Percentiles rank a stretch among this genome's conserved stretches.
phyloP scores from a whole-genome alignment of 371 early-diverging fungal species.

The Circinella umbellata region DNA sequence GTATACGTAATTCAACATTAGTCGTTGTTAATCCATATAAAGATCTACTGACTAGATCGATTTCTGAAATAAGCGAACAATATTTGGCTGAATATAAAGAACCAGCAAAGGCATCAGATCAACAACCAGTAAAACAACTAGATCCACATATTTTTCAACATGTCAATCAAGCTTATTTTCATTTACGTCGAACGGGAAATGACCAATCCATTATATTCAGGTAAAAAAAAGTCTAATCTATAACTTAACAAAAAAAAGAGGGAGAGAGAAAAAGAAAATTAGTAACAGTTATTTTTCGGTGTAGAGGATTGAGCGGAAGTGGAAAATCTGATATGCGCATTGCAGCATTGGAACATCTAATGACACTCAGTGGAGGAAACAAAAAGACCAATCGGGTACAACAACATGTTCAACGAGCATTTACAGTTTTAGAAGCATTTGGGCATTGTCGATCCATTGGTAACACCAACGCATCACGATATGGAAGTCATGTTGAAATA shows the following conservation, averaged over 20 bases:
- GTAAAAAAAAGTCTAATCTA: constrained; percentile 28
- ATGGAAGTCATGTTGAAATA: constrained; percentile 86
- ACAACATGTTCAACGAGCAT: constrained; percentile 71
- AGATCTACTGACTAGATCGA: constrained; percentile 29
- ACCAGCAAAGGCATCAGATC: constrained; percentile 24
- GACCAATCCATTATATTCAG: constrained; percentile 77
- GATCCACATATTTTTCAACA: constrained; percentile 88
- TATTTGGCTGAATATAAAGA: constrained; percentile 75
- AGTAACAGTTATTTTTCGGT: neutral
- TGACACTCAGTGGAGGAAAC: constrained; percentile 65
- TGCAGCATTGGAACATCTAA: constrained; percentile 65
- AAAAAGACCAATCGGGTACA: constrained; percentile 78
- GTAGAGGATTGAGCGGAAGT: constrained; percentile 81
- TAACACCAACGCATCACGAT: constrained; percentile 86
- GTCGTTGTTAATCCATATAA: constrained; percentile 62
- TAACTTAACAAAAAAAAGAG: too few relatives aligned
- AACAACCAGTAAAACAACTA: constrained; percentile 28
- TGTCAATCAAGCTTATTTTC: constrained; percentile 69
- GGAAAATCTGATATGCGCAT: constrained; percentile 81
- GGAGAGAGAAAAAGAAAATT: neutral
- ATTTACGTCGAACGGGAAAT: constrained; percentile 81
- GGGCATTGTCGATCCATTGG: constrained; percentile 77
- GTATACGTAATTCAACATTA: constrained; percentile 62
- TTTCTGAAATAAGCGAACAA: constrained; percentile 50
- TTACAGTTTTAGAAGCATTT: constrained; percentile 75